Evolutionary conservation across 2,329 filamentous ascomycete species (phyloP).

Genomic region (Claviceps pusilla): DNA sequence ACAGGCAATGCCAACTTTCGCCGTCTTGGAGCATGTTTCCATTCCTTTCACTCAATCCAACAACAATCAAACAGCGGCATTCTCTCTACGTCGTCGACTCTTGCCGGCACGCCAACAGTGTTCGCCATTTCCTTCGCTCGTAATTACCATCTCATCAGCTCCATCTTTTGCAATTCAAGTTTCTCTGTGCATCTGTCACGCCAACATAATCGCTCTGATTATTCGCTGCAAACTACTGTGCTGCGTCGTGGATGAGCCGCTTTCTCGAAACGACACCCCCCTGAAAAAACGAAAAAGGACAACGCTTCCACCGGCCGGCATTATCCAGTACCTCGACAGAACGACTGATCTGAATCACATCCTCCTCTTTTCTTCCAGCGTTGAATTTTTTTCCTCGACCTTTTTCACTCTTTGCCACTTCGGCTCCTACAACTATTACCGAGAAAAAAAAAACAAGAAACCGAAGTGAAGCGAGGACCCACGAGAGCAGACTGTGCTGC

Average conservation of each 20-base stretch:
- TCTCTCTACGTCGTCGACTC: not conserved
- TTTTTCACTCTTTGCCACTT: not conserved
- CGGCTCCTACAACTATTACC: not conserved
- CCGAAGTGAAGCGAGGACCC: not conserved
- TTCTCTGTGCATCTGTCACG: not conserved
- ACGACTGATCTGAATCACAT: not conserved
- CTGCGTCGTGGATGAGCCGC: not conserved
- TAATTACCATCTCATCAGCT: not conserved
- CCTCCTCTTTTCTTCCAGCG: too few relatives aligned
- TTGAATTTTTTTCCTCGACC: not conserved
- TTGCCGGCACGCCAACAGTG: conserved; percentile 1
- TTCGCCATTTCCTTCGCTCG: not conserved
- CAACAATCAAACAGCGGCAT: conserved; percentile 3
- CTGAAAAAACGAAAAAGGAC: not conserved
- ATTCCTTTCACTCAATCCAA: conserved; percentile 3
- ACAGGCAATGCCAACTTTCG: not conserved
- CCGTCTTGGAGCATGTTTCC: not conserved
- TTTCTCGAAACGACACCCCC: not conserved
- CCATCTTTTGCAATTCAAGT: not conserved
- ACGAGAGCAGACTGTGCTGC: not conserved
- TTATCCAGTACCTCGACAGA: not conserved
- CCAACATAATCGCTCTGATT: not conserved
- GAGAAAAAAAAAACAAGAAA: not conserved
- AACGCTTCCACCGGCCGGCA: not conserved
- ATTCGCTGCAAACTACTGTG: not conserved